phyloP scores from a whole-genome alignment of 768 basidiomycete genomes.

The Trametes villosa region DNA sequence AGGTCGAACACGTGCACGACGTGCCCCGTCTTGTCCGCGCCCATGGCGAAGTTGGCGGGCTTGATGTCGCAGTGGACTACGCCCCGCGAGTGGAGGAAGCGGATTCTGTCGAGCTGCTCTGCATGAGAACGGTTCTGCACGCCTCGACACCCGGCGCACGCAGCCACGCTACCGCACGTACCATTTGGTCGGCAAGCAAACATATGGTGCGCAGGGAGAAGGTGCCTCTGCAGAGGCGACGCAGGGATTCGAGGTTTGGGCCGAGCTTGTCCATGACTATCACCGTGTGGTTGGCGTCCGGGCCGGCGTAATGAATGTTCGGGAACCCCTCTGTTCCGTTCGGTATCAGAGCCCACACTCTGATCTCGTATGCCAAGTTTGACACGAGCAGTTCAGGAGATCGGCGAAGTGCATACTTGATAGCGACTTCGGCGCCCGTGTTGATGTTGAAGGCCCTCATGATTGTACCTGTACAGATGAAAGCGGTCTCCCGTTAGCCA shows the following conservation, averaged over 20 bases:
- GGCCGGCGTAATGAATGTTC: conserved; percentile 19
- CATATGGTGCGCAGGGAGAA: conserved; percentile 29
- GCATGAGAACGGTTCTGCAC: conserved; percentile 4
- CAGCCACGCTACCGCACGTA: background rate
- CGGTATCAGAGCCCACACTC: conserved; percentile 24
- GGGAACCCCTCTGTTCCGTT: conserved; percentile 20
- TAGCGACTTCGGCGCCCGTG: conserved; percentile 22
- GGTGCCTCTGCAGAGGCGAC: conserved; percentile 21
- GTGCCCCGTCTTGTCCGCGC: background rate
- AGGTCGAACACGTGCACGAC: conserved; percentile 29
- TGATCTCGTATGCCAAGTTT: conserved; percentile 19
- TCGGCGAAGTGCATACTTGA: conserved; percentile 21
- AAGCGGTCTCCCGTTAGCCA: too few relatives aligned
- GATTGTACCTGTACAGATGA: background rate
- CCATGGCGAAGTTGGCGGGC: too few relatives aligned
- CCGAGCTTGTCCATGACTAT: conserved; percentile 32
- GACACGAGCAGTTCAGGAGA: background rate
- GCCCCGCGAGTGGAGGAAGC: conserved; percentile 25
- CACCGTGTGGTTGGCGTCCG: conserved; percentile 15
- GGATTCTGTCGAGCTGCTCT: conserved; percentile 22
- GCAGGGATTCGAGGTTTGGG: conserved; percentile 23
- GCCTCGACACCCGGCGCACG: background rate
- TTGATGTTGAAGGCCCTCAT: conserved; percentile 10
- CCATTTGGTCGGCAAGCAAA: conserved; percentile 33
- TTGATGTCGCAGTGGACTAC: conserved; percentile 31